Evolutionary conservation across 2,329 filamentous ascomycete genomes (phyloP).

Genomic region (Blumeriella jaapii): DNA sequence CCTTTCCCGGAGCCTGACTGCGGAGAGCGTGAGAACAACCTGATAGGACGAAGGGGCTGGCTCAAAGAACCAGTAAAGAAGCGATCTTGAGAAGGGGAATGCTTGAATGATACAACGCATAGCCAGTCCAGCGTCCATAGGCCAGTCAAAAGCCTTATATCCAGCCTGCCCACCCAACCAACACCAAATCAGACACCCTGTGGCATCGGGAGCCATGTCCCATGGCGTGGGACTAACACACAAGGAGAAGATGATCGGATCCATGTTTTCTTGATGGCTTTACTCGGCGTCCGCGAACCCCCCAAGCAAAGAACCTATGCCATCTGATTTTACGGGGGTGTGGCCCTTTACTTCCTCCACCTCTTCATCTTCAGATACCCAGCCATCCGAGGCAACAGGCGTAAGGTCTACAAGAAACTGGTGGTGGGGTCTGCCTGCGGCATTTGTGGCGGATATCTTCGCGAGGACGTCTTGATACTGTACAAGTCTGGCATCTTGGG

Average conservation of each 20-base stretch:
- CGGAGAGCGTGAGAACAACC: conserved; percentile 21
- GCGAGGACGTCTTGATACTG: conserved; percentile 52
- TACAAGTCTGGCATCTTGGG: conserved; percentile 43
- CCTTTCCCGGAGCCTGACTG: conserved; percentile 24
- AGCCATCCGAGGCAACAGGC: conserved; percentile 28
- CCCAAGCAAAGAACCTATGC: conserved; percentile 26
- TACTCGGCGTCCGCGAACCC: conserved; percentile 26
- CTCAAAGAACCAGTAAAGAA: conserved; percentile 27
- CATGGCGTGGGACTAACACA: conserved; percentile 22
- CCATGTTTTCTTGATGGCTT: conserved; percentile 23
- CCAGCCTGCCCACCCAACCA: no score
- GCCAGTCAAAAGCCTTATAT: conserved; percentile 25
- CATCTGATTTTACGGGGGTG: conserved; percentile 25
- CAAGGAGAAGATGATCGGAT: conserved; percentile 11
- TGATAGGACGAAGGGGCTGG: conserved; percentile 25
- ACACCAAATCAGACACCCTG: no score
- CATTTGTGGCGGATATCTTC: conserved; percentile 40
- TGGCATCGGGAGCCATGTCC: no score
- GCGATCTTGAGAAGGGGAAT: conserved; percentile 26
- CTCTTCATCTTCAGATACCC: conserved; percentile 32
- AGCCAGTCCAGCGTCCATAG: conserved; percentile 26
- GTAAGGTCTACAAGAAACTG: conserved; percentile 22
- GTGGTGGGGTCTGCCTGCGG: conserved; percentile 28
- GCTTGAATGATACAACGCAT: conserved; percentile 28
- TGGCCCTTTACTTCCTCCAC: conserved; percentile 22